Conservation (phyloP, 2,329 filamentous ascomycete species). For the Pseudogymnoascus sp. region DNA sequence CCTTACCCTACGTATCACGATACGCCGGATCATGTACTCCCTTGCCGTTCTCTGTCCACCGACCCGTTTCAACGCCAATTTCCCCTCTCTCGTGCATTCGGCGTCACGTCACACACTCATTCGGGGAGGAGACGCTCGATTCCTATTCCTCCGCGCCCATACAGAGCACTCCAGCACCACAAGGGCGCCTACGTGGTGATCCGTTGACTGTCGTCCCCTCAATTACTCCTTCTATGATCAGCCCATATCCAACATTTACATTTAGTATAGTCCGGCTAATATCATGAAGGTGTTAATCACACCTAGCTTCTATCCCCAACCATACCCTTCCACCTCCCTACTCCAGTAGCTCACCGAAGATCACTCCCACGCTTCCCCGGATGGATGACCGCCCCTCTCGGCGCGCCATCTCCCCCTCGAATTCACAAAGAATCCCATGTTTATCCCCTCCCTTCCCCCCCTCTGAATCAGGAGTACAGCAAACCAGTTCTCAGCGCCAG, state of each 20-base stretch:
- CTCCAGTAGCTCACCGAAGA: constrained; percentile 1
- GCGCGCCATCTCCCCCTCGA: background rate
- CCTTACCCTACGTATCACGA: background rate
- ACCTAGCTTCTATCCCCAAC: background rate
- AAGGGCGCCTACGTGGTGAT: background rate
- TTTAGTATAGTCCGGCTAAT: background rate
- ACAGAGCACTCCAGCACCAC: background rate
- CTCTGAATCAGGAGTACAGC: background rate
- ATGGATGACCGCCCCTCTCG: background rate
- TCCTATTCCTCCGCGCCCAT: background rate
- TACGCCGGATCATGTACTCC: background rate
- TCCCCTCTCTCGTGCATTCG: constrained; percentile 3
- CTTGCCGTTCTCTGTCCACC: background rate
- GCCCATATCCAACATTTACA: background rate
- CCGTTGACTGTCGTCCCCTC: background rate
- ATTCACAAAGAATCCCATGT: background rate
- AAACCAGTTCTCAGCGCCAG: background rate
- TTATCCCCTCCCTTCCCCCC: background rate
- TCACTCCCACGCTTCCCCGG: background rate
- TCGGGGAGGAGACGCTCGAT: background rate
- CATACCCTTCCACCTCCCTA: background rate
- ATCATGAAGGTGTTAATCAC: background rate
- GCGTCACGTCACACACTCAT: background rate
- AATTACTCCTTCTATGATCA: background rate
- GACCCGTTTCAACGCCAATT: background rate